Evolutionary conservation across 2,329 filamentous ascomycete species (phyloP).

Genomic region (Alternaria sp.): DNA sequence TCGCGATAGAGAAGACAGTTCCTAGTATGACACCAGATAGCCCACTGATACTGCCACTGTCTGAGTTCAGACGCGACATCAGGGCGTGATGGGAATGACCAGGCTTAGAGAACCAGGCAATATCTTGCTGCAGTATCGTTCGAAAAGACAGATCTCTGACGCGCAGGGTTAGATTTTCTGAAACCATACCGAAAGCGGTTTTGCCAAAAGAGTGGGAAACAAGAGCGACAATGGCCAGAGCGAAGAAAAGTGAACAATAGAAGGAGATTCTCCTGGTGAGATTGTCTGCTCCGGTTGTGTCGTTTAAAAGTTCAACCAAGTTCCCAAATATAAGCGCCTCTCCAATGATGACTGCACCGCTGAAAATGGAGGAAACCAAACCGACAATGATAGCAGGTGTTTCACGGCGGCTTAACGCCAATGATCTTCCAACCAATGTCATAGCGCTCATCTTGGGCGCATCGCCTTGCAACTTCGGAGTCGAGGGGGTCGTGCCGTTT

Average conservation of each 20-base stretch:
- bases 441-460: constrained; percentile 24
- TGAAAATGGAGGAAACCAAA: constrained; percentile 56
- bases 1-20: constrained; percentile 59
- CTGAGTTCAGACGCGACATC: constrained; percentile 58
- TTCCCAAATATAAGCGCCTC: constrained; percentile 53
- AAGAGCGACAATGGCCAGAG: constrained; percentile 62
- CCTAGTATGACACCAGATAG: constrained; percentile 61
- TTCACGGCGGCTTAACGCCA: constrained; percentile 50
- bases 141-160: constrained; percentile 59
- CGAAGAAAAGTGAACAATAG: constrained; percentile 62
- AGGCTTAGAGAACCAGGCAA: constrained; percentile 59
- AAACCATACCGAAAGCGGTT: constrained; percentile 59
- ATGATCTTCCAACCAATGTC: constrained; percentile 37
- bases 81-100: constrained; percentile 56
- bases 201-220: constrained; percentile 56
- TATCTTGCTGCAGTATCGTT: constrained; percentile 64
- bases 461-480: background rate
- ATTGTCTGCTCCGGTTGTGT: constrained; percentile 28
- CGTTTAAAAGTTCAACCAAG: constrained; percentile 43
- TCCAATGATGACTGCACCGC: constrained; percentile 64
- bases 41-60: constrained; percentile 59
- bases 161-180: constrained; percentile 56
- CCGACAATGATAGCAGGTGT: constrained; percentile 53
- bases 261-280: constrained; percentile 49
- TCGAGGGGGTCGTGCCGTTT: constrained; percentile 6